Evolutionary conservation across 805 yeast species (phyloP).

Genomic region (Isabelozyma heimii): DNA sequence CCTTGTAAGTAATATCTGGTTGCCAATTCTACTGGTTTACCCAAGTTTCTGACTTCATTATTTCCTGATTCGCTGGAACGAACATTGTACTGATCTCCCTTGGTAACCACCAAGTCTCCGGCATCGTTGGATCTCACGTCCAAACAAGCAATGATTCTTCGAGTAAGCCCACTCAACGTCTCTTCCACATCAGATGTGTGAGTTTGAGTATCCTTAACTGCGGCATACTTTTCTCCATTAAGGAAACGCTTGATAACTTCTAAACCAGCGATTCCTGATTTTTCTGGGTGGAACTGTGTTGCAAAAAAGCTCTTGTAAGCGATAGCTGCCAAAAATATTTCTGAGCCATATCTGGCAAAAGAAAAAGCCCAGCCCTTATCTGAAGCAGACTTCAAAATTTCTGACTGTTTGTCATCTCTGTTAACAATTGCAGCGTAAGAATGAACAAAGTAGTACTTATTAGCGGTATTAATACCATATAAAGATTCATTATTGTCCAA

Average conservation of each 20-base stretch:
- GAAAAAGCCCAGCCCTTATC: conserved; percentile 70
- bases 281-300: conserved; percentile 99
- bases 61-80: conserved; percentile 47
- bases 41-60: conserved; percentile 80
- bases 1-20: conserved; percentile 89
- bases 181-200: conserved; percentile 25
- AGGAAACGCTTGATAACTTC: conserved; percentile 72
- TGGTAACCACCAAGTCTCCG: conserved; percentile 96
- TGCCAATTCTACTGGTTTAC: conserved; percentile 95
- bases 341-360: conserved; percentile 69
- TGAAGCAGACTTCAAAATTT: conserved; percentile 23
- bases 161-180: conserved; percentile 66
- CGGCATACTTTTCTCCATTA: conserved; percentile 36
- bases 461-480: conserved; percentile 62
- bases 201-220: conserved; percentile 12
- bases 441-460: conserved; percentile 91
- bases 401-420: conserved; percentile 16
- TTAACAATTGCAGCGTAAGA: conserved; percentile 80
- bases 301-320: conserved; percentile 79
- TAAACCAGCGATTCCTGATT: conserved; percentile 89
- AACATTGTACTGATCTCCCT: conserved; percentile 98
- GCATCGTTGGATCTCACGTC: conserved; percentile 94
- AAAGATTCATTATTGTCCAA: conserved; percentile 30
- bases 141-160: conserved; percentile 91
- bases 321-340: conserved; percentile 80